Percentiles rank a stretch among this genome's conserved stretches.
phyloP scores from a whole-genome alignment of 257 asterid genomes.

The Nicotiana undulata region DNA sequence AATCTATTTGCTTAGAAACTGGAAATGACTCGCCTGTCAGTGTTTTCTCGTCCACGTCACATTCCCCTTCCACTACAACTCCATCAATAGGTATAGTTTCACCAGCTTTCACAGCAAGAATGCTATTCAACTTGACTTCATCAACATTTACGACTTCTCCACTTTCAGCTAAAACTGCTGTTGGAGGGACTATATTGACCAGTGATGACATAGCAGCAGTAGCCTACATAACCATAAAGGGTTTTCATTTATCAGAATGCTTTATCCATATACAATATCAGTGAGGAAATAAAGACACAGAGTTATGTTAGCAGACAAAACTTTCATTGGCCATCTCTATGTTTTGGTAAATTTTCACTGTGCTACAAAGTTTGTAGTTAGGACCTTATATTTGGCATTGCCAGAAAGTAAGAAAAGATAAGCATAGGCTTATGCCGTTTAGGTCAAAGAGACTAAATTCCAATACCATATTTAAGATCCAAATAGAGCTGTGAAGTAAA shows the following conservation, averaged over 20 bases:
- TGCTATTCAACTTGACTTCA: conserved; percentile 50
- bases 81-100: conserved; percentile 81
- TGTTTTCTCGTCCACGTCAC: conserved; percentile 79
- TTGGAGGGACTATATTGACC: conserved; percentile 65
- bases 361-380: background rate
- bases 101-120: conserved; percentile 76
- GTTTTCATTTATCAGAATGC: background rate
- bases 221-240: conserved; percentile 28
- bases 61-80: conserved; percentile 57
- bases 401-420: background rate
- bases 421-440: background rate
- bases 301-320: background rate
- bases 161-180: conserved; percentile 64
- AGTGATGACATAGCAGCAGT: conserved; percentile 66
- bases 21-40: conserved; percentile 91
- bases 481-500: background rate
- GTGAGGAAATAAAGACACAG: background rate
- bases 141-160: conserved; percentile 65
- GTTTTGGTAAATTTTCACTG: no score
- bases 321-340: background rate
- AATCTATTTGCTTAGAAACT: conserved; percentile 60
- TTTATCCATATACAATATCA: background rate
- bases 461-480: background rate
- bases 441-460: background rate
- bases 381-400: background rate